phyloP scores from a whole-genome alignment of 2,329 filamentous ascomycete species.

The Aspergillus neoniger region DNA sequence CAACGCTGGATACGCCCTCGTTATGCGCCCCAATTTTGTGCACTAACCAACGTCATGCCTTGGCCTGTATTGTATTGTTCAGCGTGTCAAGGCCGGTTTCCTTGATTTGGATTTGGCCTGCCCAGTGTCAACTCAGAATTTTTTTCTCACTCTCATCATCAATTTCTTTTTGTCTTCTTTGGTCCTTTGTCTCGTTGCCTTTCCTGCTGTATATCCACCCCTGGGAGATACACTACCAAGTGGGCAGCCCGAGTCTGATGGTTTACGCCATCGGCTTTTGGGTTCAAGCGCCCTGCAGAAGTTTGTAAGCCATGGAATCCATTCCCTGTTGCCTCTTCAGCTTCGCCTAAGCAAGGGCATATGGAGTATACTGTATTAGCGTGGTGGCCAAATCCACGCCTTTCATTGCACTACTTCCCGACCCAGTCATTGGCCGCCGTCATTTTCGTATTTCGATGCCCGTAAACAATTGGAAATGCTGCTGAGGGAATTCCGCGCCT shows the following conservation, averaged over 20 bases:
- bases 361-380: not conserved
- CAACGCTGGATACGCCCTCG: not conserved
- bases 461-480: constrained; percentile 8
- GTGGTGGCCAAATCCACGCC: constrained; percentile 7
- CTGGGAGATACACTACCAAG: not conserved
- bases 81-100: not conserved
- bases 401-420: not conserved
- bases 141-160: not conserved
- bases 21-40: not conserved
- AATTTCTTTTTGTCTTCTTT: not conserved
- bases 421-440: constrained; percentile 1
- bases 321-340: constrained; percentile 7
- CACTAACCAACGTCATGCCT: constrained; percentile 5
- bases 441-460: constrained; percentile 8
- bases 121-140: not conserved
- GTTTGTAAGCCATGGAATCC: constrained; percentile 1
- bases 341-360: constrained; percentile 6
- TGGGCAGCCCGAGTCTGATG: not conserved
- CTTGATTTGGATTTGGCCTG: not conserved
- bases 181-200: not conserved
- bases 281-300: constrained; percentile 3
- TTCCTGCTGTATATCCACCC: not conserved
- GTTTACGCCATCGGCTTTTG: not conserved
- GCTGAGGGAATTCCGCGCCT: constrained; percentile 12
- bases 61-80: not conserved